Conservation (phyloP, 495 filamentous ascomycete genomes). For the Apodospora peruviana region DNA sequence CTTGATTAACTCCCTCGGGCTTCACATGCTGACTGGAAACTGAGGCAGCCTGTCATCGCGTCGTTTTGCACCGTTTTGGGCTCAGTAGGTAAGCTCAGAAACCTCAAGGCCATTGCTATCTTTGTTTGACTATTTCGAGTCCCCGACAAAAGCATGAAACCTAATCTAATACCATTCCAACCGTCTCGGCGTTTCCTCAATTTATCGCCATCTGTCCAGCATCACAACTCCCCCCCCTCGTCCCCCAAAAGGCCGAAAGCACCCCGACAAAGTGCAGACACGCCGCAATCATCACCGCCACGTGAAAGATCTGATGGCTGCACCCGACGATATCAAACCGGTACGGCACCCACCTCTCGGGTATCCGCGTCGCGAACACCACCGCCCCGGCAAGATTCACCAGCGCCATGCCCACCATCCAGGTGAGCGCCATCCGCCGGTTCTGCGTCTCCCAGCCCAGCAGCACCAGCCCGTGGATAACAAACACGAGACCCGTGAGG, state of each 20-base stretch:
- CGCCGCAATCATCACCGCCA: constrained; percentile 49
- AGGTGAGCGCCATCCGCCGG: not conserved
- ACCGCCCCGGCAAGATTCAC: constrained; percentile 68
- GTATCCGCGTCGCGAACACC: constrained; percentile 54
- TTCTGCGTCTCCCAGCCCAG: not conserved
- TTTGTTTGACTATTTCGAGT: too few relatives aligned
- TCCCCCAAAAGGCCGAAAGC: not conserved
- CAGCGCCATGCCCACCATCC: constrained; percentile 1
- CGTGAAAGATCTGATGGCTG: constrained; percentile 65
- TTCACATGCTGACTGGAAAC: too few relatives aligned
- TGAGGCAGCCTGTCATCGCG: too few relatives aligned
- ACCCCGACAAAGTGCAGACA: constrained; percentile 4
- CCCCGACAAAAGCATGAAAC: too few relatives aligned
- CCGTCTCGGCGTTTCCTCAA: too few relatives aligned
- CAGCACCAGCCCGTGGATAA: not conserved
- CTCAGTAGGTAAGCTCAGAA: too few relatives aligned
- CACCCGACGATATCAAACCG: constrained; percentile 57
- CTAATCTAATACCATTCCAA: too few relatives aligned
- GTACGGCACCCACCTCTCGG: constrained; percentile 49
- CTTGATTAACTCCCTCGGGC: too few relatives aligned
- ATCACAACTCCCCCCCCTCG: too few relatives aligned
- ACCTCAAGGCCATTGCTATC: too few relatives aligned
- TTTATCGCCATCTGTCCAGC: too few relatives aligned
- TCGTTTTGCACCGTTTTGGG: too few relatives aligned
- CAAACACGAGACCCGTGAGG: not conserved